Base-by-base conservation (phyloP, 2,329 filamentous ascomycete genomes). In the Aureobasidium sp. region DNA sequence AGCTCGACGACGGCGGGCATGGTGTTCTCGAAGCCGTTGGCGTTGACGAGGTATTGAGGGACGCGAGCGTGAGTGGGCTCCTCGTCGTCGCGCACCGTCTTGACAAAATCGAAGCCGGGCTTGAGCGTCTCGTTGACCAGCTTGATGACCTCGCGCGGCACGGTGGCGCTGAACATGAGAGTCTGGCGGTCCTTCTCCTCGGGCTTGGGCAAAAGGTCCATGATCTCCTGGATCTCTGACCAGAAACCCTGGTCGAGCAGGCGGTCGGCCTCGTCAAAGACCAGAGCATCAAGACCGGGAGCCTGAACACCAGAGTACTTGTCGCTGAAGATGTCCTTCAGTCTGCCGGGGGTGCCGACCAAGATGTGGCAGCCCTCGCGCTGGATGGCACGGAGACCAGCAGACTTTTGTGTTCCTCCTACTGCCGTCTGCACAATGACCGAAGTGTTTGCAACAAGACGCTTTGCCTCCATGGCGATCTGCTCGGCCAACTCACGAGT, bases 121-220 rank as follows among this genome's bases (percentile, higher is more conserved):
- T 90, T 88, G 67, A 97, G 84, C 60, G 88, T 89, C 60, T 74
- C 71, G 56, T 84, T 80, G 35, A 94, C 91, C 44, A 97, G 79
- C 38, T 79, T 72, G 60, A 95, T 83, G 39, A 98, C 91, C 58
- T 90, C 81, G 55, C 79, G 78, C 40, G 91, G 89, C 27, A 98
- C 86, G 10, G 93, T 98, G 39, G 93, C 93, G 12, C 91, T 97
- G 69, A 95, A 96, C 70, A 98, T 84, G 63, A 98, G 81, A 6
- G 90, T 96, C 69, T 98, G 93, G 45, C 91, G 83, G 51, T 85
- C 77, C 56, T 84, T 80, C 49, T 83, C 69, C 0, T 67, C 62
- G 6, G 79, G 77, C 41, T 78, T 71, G 3, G 91, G 91, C 8
- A 96, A 63, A 30, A 68, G 59, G 11, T 61, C 61, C 62, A 71